Evolutionary conservation across 2,329 filamentous ascomycete species (phyloP), one percentile per base, ranked within the genome.

Genomic region (Aureobasidium sp.): DNA sequence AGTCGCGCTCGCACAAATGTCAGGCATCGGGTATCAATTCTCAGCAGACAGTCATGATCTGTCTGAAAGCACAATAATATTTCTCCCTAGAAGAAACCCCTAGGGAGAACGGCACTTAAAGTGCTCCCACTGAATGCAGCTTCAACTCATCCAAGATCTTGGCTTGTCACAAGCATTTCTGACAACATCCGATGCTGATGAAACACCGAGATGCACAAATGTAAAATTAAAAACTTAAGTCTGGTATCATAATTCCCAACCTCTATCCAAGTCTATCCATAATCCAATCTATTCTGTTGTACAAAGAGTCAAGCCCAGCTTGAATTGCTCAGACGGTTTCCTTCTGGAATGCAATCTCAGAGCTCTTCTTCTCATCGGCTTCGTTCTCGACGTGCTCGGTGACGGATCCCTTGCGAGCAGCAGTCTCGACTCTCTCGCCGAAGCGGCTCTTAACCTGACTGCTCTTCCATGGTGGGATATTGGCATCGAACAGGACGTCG

Each of bases 401-500:
- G 17, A 44, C 22, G 11, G 38, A 37, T 5, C 39, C 50, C 17
- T 53, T 53, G 24, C 25, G 38, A 2, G 27, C 39, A 10, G 32
- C 50, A 22, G 27, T 39, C 8, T 41, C 56, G 6, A 57, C 40
- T 24, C 40, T 44, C 14, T 50, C 27, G 27, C 22, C 39, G 34
- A 57, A 53, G n/a, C 37, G 22, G 21, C 53, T 54, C 38, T 62
- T 51, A 14, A 60, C 60, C 34, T 60, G 56, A 12, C 50, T 51
- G 56, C 65, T 50, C 61, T 64, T 50, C 64, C 62, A 58, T 50
- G 55, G 55, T 50, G 63, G 59, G 32, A 64, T 60, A 6, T 60
- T 56, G 37, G 53, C 56, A 30, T 65, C 63, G 30, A 70, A 70
- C 16, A 69, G 53, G 40, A 67, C 58, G 40, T 70, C 67, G 22